Evolutionary conservation across 306 rosid genomes (phyloP), one percentile per base, ranked within the genome.

Genomic region (Gynostemma pentaphyllum): DNA sequence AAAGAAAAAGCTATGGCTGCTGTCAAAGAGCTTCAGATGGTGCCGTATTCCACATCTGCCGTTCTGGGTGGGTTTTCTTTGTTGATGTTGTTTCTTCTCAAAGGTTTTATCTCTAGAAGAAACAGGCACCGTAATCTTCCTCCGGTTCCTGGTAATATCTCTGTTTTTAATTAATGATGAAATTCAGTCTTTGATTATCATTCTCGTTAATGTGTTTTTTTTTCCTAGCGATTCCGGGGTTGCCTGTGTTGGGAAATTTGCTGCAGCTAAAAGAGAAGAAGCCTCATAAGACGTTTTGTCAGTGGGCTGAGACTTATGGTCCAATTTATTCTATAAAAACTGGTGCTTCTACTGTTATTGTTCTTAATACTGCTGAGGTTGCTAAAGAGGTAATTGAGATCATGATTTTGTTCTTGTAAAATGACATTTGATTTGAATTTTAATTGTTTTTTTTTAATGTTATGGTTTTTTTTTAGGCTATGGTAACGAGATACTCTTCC

Each of bases 261-360:
- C 78, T 92, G 64, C 99, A 92, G 46, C 68, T 92, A 74, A 92
- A 82, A 83, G 99, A 92, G 83, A 88, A 88, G 82, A 92, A 92
- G 60, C 99, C 99, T 12, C 72, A 92, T 79, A 84, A 79, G 78
- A 88, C 99, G 6, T 92, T 88, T 75, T 42, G 80, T 0, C 69
- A n/a, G 36, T 84, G 89, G 95, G 84, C 95, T 7, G 77, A 82
- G 34, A 67, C 64, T 26, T 53, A 84, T 61, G 99, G 99, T 0
- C 94, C 99, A 8, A 77, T 92, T 7, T 92, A 68, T 68, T 92
- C 96, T 18, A 84, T 92, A 71, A 78, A 14, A 75, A 75, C 95
- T 1, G 99, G 99, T 56, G 83, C 96, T 70, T 86, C 96, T 66
- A 80, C 85, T 19, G 68, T 92, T 18, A 61, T 92, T 22, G 95